Evolutionary conservation across 1,284 basidiomycete genomes (phyloP), one percentile per base, ranked within the genome.

Genomic region (Ganoderma sp.): DNA sequence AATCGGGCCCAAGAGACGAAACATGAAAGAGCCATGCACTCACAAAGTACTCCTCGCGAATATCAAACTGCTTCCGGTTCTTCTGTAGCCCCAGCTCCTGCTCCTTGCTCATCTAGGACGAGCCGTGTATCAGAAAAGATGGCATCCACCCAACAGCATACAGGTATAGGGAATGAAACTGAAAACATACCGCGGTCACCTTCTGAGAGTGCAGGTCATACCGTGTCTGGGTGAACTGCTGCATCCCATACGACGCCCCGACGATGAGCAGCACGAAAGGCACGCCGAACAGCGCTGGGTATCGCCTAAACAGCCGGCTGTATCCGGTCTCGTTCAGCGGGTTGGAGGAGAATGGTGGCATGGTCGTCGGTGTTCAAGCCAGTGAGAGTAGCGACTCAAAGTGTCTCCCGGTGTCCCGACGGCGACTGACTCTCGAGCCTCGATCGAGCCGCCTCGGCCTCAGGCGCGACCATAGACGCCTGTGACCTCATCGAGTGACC

Each of bases 11-110:
- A 39, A 39, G 8, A 10, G 37, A 39, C 37, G 37, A 10, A 10
- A 67, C 4, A 25, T 5, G 22, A 12, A 58, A 57, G 32, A 14
- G 4, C 10, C 63, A 5, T 22, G 41, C 25, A 89, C 94, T 80
- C 81, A 97, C 95, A 78, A 92, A 99, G 81, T 99, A 99, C 79
- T 98, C 97, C 79, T 98, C 97, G 61, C 95, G 83, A 32, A 98
- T 92, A 79, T 99, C 96, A 68, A 99, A 90, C 82, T 90, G 92
- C 81, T 93, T 94, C 79, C 94, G 85, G 61, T 91, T 88, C 81
- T 87, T 90, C 73, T 90, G 87, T 79, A 98, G 85, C 4, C 91
- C 88, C 57, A 98, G 83, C 75, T 94, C 93, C 75, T 98, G 91
- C 79, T 98, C 93, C 75, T 91, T 91, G 42, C 87, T 86, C 42